Base-by-base conservation (phyloP, 2,329 filamentous ascomycete genomes). In the Huntiella abstrusa region DNA sequence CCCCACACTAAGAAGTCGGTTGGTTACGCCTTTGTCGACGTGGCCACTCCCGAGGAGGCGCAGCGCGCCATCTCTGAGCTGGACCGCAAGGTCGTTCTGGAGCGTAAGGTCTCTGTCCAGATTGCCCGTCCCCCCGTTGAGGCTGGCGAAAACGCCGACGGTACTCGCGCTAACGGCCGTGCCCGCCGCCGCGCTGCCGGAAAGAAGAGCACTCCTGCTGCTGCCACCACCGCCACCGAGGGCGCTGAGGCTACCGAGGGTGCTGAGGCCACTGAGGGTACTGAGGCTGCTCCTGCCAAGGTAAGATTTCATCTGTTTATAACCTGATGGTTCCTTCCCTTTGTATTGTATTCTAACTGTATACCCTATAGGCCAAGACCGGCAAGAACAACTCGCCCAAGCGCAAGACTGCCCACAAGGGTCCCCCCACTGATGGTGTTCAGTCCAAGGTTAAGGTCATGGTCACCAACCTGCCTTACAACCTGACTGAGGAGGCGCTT, bases 391-490 rank as follows among this genome's bases (percentile, higher is more conserved):
- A 33, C 41, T 44, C 48, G 7, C 48, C 48, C 19, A 50, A 67
- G 56, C 71, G 73, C 56, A 74, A 77, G 64, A 70, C 68, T 56
- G 22, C 7, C 8, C 69, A 69, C 56, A 69, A 71, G 62, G 91
- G 91, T 53, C 91, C 91, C 54, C 91, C 91, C 51, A 88, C 93
- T 65, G 88, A 98, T 62, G 91, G 91, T 56, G 84, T 98, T 59
- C 81, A 91, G 54, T 96, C 88, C 66, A 95, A 95, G 80, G 96
- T 83, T 66, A 98, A 98, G 82, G 85, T 98, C 68, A 98, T 98
- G 91, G 91, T 98, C 59, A 91, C 91, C 60, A 98, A 98, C 73
- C 77, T 98, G 53, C 91, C 91, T 45, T 98, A 98, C 62, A 88
- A 98, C 69, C 75, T 96, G 64, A 88, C 81, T 58, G 91, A 98